Conservation (phyloP, 176 grass and related monocot genomes). For the Zoysia pacifica region DNA sequence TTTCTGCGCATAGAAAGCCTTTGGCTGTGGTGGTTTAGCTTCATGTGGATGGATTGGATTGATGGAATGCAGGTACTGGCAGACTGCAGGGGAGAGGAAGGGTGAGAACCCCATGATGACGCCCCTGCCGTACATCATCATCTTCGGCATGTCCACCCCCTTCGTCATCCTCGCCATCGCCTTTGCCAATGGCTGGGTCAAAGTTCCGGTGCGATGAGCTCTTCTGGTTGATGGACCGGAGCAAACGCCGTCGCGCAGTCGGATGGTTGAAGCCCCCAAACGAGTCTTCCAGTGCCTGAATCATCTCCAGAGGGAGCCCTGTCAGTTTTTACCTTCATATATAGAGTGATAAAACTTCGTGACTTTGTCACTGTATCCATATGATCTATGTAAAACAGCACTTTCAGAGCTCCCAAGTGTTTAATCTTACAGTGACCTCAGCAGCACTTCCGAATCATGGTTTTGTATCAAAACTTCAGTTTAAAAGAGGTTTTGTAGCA, state of each 20-base stretch:
- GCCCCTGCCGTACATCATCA: slow-evolving; percentile 85
- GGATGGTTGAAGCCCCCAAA: not conserved
- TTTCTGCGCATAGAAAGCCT: not conserved
- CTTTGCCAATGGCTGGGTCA: slow-evolving; percentile 93
- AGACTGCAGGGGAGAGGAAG: slow-evolving; percentile 84
- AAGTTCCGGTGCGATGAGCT: slow-evolving; percentile 62
- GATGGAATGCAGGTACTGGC: slow-evolving; percentile 73
- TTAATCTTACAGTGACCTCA: not conserved
- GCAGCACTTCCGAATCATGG: not conserved
- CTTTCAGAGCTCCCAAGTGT: slow-evolving; percentile 10
- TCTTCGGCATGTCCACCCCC: slow-evolving; percentile 91
- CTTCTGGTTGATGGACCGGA: not conserved
- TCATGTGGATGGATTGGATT: not conserved
- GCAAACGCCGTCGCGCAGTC: not conserved
- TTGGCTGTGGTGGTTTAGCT: not conserved
- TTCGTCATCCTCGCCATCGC: slow-evolving; percentile 95
- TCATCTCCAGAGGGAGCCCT: not conserved
- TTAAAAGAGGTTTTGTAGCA: not conserved
- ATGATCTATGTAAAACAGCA: not conserved
- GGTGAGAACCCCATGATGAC: slow-evolving; percentile 97
- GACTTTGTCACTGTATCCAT: slow-evolving; percentile 3
- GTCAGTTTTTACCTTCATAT: slow-evolving; percentile 27
- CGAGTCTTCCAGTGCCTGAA: not conserved
- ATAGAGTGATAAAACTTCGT: slow-evolving; percentile 1
- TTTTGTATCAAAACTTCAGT: too few species aligned